Conservation (phyloP, 176 grass and related monocot species). For the Aegilops tauschii region DNA sequence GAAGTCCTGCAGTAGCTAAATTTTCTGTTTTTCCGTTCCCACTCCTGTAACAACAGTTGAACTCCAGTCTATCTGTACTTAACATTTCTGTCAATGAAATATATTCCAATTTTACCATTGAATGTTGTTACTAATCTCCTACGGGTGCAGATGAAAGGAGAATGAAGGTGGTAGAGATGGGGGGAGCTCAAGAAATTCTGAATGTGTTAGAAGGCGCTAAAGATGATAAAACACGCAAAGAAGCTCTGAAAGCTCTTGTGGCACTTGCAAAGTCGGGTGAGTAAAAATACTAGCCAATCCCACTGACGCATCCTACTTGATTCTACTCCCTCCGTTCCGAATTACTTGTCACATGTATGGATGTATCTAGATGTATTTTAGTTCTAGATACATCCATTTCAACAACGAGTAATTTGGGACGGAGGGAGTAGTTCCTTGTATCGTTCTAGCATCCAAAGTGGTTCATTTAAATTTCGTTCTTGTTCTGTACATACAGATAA, state of each 20-base stretch:
- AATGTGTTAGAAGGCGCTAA: constrained; percentile 71
- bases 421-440: background rate
- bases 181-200: constrained; percentile 82
- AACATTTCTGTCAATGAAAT: background rate
- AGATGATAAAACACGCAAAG: constrained; percentile 92
- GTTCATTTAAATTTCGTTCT: background rate
- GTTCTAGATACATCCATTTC: too few species aligned
- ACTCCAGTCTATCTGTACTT: background rate
- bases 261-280: constrained; percentile 76
- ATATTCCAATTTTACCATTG: background rate
- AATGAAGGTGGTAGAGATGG: constrained; percentile 94
- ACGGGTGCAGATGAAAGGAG: constrained; percentile 62
- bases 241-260: constrained; percentile 72
- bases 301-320: background rate
- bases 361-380: too few species aligned
- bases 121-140: constrained; percentile 22
- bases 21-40: background rate
- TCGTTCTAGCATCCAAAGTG: background rate
- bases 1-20: background rate
- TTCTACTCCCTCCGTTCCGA: background rate
- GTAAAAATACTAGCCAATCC: constrained; percentile 3
- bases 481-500: constrained; percentile 56
- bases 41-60: background rate
- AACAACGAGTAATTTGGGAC: too few species aligned
- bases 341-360: too few species aligned